A percentile compares a stretch with the other conserved stretches of the same genome.
Conservation (phyloP, 345 rosid species). For the Aquilaria malaccensis region DNA sequence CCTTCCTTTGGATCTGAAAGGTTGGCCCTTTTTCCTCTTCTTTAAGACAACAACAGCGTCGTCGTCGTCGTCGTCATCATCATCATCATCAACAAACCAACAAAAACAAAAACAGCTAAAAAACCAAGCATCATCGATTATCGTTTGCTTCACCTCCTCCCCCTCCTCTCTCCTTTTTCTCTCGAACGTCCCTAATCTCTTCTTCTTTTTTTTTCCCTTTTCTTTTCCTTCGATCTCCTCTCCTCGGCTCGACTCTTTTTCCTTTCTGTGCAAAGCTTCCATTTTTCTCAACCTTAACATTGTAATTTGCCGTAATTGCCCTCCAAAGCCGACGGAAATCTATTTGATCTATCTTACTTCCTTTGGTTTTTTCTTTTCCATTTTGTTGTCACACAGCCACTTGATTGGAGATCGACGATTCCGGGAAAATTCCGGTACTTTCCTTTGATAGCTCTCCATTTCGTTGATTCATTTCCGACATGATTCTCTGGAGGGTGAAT, state of each 20-base stretch:
- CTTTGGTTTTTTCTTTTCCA: neutral
- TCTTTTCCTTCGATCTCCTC: conserved; percentile 21
- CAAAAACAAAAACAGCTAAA: conserved; percentile 4
- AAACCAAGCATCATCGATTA: neutral
- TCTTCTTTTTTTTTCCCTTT: conserved; percentile 3
- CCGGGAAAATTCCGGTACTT: neutral
- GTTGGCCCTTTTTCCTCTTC: neutral
- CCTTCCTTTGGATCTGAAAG: conserved; percentile 24
- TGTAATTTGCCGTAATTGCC: too few relatives aligned
- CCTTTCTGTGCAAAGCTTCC: conserved; percentile 5
- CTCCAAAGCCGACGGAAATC: neutral
- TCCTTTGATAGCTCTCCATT: conserved; percentile 1
- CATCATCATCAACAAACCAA: neutral
- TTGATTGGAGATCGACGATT: conserved; percentile 7
- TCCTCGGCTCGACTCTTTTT: conserved; percentile 5
- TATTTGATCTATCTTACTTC: neutral
- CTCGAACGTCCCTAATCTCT: conserved; percentile 29
- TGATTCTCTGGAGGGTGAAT: neutral
- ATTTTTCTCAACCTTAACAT: conserved; percentile 1
- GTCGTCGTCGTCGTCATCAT: too few relatives aligned
- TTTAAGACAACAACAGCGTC: neutral
- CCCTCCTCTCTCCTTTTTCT: conserved; percentile 10
- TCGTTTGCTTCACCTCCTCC: neutral
- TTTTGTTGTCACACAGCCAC: neutral
- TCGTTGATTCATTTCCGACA: neutral